Percentiles rank a stretch among this genome's conserved stretches.
These are phyloP conservation scores for Phaeophleospora eucalypticola DNA, from an alignment of 2,329 filamentous ascomycete species.

Conservation along the genomic window DNA sequence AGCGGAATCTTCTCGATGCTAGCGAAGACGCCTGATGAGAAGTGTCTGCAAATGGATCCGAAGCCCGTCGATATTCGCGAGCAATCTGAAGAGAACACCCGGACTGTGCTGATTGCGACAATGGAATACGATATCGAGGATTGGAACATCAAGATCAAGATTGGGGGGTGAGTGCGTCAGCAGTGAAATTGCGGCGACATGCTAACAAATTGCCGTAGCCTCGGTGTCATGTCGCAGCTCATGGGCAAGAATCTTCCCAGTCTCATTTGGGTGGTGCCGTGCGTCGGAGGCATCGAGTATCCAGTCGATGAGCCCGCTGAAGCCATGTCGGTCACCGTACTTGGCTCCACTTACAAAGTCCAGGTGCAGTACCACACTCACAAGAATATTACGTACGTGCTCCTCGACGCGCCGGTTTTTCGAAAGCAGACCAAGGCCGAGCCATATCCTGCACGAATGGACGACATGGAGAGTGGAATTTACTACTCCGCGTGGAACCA, in stretches of 20 bases:
- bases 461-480: slow-evolving; percentile 61
- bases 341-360: slow-evolving; percentile 56
- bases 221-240: slow-evolving; percentile 65
- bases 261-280: slow-evolving; percentile 51
- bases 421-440: slow-evolving; percentile 58
- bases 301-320: slow-evolving; percentile 54
- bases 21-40: slow-evolving; percentile 8
- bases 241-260: slow-evolving; percentile 63
- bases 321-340: slow-evolving; percentile 57
- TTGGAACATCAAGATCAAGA: slow-evolving; percentile 66
- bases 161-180: too few relatives aligned
- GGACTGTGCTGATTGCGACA: slow-evolving; percentile 61
- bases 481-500: slow-evolving; percentile 67
- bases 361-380: slow-evolving; percentile 58
- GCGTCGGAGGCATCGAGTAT: slow-evolving; percentile 59
- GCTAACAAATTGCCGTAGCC: too few relatives aligned
- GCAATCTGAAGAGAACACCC: slow-evolving; percentile 22
- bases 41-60: slow-evolving; percentile 5
- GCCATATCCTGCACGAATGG: slow-evolving; percentile 63
- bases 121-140: slow-evolving; percentile 70
- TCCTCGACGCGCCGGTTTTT: slow-evolving; percentile 63
- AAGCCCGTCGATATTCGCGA: too few relatives aligned
- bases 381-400: slow-evolving; percentile 62
- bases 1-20: slow-evolving; percentile 5
- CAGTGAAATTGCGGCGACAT: too few relatives aligned